These are phyloP conservation scores for Flaveria trinervia DNA, from an alignment of 129 eudicot species.

Conservation along the genomic window DNA sequence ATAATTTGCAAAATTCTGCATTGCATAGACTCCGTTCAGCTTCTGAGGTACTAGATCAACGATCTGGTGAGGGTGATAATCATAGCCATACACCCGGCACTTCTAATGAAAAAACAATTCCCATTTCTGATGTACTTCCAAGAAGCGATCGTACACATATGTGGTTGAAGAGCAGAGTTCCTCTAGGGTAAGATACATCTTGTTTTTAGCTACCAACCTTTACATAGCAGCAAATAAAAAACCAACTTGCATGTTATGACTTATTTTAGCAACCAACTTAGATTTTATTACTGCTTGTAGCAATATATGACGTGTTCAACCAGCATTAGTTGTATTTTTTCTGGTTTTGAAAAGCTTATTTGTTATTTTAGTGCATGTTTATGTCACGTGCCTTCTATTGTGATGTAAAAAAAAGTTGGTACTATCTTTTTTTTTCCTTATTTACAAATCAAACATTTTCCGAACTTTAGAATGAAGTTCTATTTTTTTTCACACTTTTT, in stretches of 20 bases:
- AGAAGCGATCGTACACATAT: slow-evolving; percentile 66
- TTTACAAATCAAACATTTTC: background rate
- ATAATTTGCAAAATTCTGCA: slow-evolving; percentile 28
- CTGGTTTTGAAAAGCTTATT: background rate
- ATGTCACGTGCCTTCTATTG: background rate
- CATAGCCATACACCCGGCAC: slow-evolving; percentile 38
- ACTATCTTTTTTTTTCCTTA: too few relatives aligned
- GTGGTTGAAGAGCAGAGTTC: slow-evolving; percentile 92
- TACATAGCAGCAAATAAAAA: background rate
- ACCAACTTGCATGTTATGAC: slow-evolving; percentile 7
- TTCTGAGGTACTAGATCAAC: slow-evolving; percentile 35
- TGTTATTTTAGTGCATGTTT: background rate
- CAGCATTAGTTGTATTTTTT: too few relatives aligned
- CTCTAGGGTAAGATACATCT: slow-evolving; percentile 63
- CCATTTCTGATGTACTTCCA: slow-evolving; percentile 55
- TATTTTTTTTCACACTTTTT: background rate
- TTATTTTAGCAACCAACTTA: background rate
- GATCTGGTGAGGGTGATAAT: slow-evolving; percentile 33
- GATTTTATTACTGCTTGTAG: background rate
- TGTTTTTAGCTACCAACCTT: slow-evolving; percentile 5
- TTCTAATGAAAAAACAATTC: slow-evolving; percentile 35
- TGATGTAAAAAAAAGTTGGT: background rate
- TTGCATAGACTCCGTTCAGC: slow-evolving; percentile 34
- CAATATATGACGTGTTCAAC: background rate
- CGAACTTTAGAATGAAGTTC: background rate